Conservation (phyloP, 1,139 yeast species). For the Geotrichum reessii region DNA sequence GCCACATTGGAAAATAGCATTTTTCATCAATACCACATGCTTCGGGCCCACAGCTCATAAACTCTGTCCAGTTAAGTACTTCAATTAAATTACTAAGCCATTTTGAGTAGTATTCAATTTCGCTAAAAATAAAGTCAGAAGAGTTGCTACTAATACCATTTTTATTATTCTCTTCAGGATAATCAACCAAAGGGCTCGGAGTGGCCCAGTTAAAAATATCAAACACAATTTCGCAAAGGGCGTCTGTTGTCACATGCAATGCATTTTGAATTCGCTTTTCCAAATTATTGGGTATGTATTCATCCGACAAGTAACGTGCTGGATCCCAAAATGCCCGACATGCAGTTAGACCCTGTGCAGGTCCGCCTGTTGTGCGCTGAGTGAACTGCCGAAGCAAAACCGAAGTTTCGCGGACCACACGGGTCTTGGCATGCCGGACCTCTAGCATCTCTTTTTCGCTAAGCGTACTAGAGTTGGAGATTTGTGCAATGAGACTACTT, state of each 20-base stretch:
- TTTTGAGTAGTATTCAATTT: conserved; percentile 11
- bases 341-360: not conserved
- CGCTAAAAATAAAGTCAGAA: not conserved
- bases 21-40: conserved; percentile 43
- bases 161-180: not conserved
- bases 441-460: conserved; percentile 9
- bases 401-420: not conserved
- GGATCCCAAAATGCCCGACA: conserved; percentile 12
- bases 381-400: not conserved
- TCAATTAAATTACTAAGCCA: conserved; percentile 26
- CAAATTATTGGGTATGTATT: conserved; percentile 21
- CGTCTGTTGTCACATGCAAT: conserved; percentile 37
- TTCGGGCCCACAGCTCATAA: conserved; percentile 38
- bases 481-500: not conserved
- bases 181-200: conserved; percentile 7
- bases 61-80: conserved; percentile 42
- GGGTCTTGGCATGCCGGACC: not conserved
- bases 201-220: conserved; percentile 32
- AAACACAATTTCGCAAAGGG: conserved; percentile 37
- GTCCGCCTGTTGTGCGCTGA: not conserved
- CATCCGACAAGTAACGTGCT: conserved; percentile 11
- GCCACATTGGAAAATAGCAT: conserved; percentile 45
- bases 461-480: conserved; percentile 7
- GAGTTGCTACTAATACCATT: not conserved
- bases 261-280: conserved; percentile 44